Evolutionary conservation across 1,284 basidiomycete genomes (phyloP), one percentile per base, ranked within the genome.

Genomic region (Laetiporus sulphureus): DNA sequence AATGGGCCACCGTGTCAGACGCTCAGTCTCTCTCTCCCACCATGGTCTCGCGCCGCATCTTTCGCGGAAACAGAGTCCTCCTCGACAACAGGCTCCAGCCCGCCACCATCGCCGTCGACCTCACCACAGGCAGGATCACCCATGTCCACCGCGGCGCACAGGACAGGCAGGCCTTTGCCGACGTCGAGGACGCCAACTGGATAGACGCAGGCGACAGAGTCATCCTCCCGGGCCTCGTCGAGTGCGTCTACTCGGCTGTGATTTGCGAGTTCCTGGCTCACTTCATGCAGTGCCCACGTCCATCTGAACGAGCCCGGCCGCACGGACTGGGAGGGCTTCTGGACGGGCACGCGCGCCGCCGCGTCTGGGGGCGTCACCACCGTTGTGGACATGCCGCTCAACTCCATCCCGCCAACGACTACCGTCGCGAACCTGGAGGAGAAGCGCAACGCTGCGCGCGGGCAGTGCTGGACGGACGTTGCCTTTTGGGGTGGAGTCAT

Each of bases 401-500:
- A 96, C 64, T 93, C 91, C 3, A 90, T 96, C 43, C 93, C 93
- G 0, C 91, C 93, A 0, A 96, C 93, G 0, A 94, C 90, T 1
- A 92, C 89, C 0, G 73, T 90, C 4, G 67, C 68, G 7, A 80
- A 91, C 55, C 69, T 96, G 13, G 63, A 77, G 35, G 58, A 68
- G 22, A 96, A 96, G 65, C 73, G 77, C 6, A 56, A 61, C 10
- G 84, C 83, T 2, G 90, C 93, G 1, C 55, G 63, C 37, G 79
- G 77, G 13, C 81, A 91, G 56, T 89, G 85, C 60, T 79, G 80
- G 67, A 76, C 79, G 16, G 93, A 97, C 59, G 77, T 95, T 18
- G 92, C 83, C 0, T 96, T 96, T 63, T 97, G 93, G 92, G 93
- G 92, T 31, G 93, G 93, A 3, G 83, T 90, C 30, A 84, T 96